phyloP scores from a whole-genome alignment of 176 grass and related monocot genomes.

The Oryza glumipatula region DNA sequence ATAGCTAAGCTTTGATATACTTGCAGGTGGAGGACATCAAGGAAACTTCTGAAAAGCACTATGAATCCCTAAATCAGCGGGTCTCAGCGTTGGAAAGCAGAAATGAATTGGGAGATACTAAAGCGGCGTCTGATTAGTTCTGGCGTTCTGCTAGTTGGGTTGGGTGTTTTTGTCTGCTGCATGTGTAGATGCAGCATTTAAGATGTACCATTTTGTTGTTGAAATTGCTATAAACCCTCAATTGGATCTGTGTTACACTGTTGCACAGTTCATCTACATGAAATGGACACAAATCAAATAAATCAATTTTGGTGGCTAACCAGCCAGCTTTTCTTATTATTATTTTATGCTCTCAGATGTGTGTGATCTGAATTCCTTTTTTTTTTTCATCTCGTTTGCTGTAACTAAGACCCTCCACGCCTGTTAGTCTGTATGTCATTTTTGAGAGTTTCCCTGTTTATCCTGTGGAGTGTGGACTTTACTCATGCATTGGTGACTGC shows the following conservation, averaged over 20 bases:
- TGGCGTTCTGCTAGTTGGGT: slow-evolving; percentile 4
- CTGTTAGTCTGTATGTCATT: background rate
- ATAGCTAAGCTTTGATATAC: slow-evolving; percentile 30
- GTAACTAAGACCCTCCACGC: background rate
- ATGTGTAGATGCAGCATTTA: slow-evolving; percentile 40
- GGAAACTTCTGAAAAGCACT: slow-evolving; percentile 55
- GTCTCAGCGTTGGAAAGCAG: slow-evolving; percentile 61
- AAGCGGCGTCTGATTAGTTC: slow-evolving; percentile 57
- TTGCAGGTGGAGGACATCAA: slow-evolving; percentile 69
- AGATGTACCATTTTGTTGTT: slow-evolving; percentile 39
- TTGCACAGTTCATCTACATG: slow-evolving; percentile 26
- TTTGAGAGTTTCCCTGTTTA: background rate
- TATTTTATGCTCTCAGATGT: background rate
- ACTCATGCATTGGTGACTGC: background rate
- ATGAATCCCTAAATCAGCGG: slow-evolving; percentile 51
- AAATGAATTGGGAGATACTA: slow-evolving; percentile 42
- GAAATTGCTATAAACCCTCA: slow-evolving; percentile 29
- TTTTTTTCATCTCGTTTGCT: slow-evolving; percentile 10
- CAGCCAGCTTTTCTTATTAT: background rate
- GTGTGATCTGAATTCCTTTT: background rate
- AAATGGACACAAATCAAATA: slow-evolving; percentile 54
- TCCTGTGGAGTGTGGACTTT: background rate
- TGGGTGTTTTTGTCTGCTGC: slow-evolving; percentile 41
- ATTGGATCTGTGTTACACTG: slow-evolving; percentile 27
- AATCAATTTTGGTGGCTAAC: slow-evolving; percentile 32